Evolutionary conservation across 2,329 filamentous ascomycete species (phyloP), one percentile per base, ranked within the genome.

Genomic region (Magnaporthales sp.): DNA sequence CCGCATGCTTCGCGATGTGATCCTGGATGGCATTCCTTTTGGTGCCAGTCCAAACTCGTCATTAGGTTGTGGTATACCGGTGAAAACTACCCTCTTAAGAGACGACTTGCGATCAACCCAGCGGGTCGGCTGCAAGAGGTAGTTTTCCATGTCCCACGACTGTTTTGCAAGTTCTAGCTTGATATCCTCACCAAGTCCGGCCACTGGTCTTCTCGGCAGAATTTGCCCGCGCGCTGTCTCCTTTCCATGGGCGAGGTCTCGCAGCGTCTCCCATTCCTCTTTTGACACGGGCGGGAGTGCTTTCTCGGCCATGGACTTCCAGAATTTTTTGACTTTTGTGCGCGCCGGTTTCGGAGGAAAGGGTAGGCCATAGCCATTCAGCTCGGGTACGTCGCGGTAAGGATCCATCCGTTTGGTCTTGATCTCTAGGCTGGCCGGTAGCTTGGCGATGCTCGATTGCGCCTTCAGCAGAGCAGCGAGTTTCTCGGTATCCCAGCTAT

Each of bases 251-350:
- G 79, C 79, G 46, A 89, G 70, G 27, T 75, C 74, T n/a, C 74
- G 74, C n/a, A 89, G 74, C 15, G 80, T 72, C 15, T 87, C 78
- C 85, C 85, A 89, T 71, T 89, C 84, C 22, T 77, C 76, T 30
- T 73, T 75, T 7, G 79, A 79, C 19, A 89, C 67, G 0, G 87
- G 87, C n/a, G 85, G 83, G 70, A 85, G 75, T 7, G 86, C 68
- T 67, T 81, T 83, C 13, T 79, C 73, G 0, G 81, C 75, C 19
- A 78, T 71, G 4, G 67, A 67, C 51, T 74, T 79, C 82, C 84
- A 89, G 76, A 81, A 83, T 26, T 74, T 77, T 30, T 77, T 80
- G 62, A 76, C 71, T 68, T 82, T 83, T 10, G 77, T 78, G n/a
- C 78, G 76, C 8, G 75, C 70, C 0, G 81, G 71, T 60, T 74